phyloP scores from a whole-genome alignment of 371 early-diverging fungal species.

The Haplosporangium sp. region DNA sequence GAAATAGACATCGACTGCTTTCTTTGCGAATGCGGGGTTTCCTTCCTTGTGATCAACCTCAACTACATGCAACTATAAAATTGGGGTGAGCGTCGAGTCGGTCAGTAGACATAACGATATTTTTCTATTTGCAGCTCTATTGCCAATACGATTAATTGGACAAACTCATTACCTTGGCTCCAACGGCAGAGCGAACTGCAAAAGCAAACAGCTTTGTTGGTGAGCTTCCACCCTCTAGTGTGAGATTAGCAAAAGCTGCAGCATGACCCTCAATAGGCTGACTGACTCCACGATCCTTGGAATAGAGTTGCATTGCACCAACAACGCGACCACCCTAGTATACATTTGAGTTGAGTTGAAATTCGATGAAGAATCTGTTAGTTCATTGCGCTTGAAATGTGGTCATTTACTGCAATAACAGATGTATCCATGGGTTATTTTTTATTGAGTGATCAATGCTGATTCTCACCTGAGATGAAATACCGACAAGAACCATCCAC shows the following conservation, averaged over 20 bases:
- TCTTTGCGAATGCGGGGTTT: conserved; percentile 91
- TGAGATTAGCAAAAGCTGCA: conserved; percentile 93
- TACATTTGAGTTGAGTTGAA: background rate
- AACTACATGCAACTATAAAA: conserved; percentile 88
- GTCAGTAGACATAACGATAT: background rate
- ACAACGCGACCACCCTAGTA: conserved; percentile 85
- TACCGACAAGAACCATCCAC: conserved; percentile 96
- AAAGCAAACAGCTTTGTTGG: conserved; percentile 94
- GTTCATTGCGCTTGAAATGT: background rate
- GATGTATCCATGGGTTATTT: background rate
- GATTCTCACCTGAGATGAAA: conserved; percentile 80
- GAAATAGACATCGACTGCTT: conserved; percentile 94
- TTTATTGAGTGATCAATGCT: background rate
- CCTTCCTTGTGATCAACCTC: conserved; percentile 96
- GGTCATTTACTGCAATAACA: background rate
- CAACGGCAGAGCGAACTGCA: conserved; percentile 85
- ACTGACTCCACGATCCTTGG: conserved; percentile 91
- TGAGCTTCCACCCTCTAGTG: conserved; percentile 78
- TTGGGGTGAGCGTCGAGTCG: background rate
- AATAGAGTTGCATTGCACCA: conserved; percentile 96
- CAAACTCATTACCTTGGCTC: conserved; percentile 79
- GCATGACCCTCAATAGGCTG: conserved; percentile 98
- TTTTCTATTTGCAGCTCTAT: background rate
- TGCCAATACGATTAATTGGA: background rate
- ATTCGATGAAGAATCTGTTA: background rate